These are phyloP conservation scores for Sclerotinia trifoliorum DNA, from an alignment of 2,329 filamentous ascomycete genomes.

Conservation along the genomic window DNA sequence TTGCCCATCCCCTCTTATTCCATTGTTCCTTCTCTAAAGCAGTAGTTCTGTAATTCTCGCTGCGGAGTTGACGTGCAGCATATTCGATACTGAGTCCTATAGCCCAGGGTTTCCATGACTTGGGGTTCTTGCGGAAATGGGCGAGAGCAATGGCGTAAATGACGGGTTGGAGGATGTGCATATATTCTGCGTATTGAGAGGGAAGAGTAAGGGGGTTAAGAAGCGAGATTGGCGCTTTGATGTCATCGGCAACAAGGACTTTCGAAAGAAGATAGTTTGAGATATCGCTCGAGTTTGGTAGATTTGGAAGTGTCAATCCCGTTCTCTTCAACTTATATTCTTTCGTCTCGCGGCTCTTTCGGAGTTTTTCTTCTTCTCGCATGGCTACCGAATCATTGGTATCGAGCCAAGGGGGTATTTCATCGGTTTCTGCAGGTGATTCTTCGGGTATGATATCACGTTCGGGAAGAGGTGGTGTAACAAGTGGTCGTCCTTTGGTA, in stretches of 20 bases:
- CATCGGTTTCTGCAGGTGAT: conserved; percentile 46
- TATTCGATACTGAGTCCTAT: conserved; percentile 83
- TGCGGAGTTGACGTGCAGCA: conserved; percentile 76
- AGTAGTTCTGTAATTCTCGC: conserved; percentile 67
- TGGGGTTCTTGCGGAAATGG: conserved; percentile 58
- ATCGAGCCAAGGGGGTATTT: conserved; percentile 43
- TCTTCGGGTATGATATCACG: conserved; percentile 71
- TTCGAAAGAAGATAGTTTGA: conserved; percentile 84
- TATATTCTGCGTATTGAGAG: conserved; percentile 76
- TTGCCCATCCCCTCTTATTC: conserved; percentile 80
- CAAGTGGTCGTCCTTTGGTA: conserved; percentile 77
- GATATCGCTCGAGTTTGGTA: conserved; percentile 80
- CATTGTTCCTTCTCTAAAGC: conserved; percentile 88
- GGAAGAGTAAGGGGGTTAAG: conserved; percentile 77
- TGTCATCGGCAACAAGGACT: conserved; percentile 92
- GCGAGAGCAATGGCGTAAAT: conserved; percentile 83
- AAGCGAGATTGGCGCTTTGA: conserved; percentile 84
- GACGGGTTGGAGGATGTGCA: conserved; percentile 87
- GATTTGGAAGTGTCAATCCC: conserved; percentile 75
- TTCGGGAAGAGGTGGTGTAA: conserved; percentile 82
- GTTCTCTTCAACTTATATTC: conserved; percentile 96
- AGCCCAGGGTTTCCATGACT: conserved; percentile 89
- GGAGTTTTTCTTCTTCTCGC: conserved; percentile 18
- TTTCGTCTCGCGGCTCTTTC: conserved; percentile 36
- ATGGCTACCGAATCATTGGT: conserved; percentile 29